phyloP scores from a whole-genome alignment of 1,284 basidiomycete species.

The Golubevia sp. region DNA sequence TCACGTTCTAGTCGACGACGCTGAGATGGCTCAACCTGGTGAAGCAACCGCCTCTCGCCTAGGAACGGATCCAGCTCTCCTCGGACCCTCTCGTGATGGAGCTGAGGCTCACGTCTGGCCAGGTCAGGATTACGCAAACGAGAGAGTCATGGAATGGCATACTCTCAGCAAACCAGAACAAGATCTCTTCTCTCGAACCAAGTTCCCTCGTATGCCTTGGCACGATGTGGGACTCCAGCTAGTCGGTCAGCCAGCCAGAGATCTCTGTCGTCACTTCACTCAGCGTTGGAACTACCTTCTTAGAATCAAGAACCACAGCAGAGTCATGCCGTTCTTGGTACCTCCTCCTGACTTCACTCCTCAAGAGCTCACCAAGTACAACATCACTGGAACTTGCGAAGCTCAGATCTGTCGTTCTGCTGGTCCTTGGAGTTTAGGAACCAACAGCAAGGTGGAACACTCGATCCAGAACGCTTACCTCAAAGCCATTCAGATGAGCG shows the following conservation, averaged over 20 bases:
- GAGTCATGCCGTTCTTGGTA: conserved; percentile 89
- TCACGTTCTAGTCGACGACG: conserved; percentile 86
- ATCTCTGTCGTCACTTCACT: conserved; percentile 91
- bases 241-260: conserved; percentile 92
- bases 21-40: conserved; percentile 43
- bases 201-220: conserved; percentile 96
- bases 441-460: conserved; percentile 80
- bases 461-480: conserved; percentile 95
- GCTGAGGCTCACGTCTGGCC: conserved; percentile 76
- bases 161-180: conserved; percentile 86
- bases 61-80: conserved; percentile 22
- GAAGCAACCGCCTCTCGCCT: conserved; percentile 11
- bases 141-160: conserved; percentile 84
- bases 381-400: conserved; percentile 93
- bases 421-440: conserved; percentile 95
- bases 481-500: conserved; percentile 87
- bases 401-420: conserved; percentile 94
- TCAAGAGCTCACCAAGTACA: conserved; percentile 77
- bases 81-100: conserved; percentile 64
- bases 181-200: conserved; percentile 89
- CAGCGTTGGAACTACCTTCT: conserved; percentile 71
- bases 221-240: conserved; percentile 96
- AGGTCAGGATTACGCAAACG: conserved; percentile 93
- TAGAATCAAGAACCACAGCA: conserved; percentile 73
- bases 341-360: conserved; percentile 91